Evolutionary conservation across 2,329 filamentous ascomycete species (phyloP).

Genomic region (Hansfordia pulvinata): DNA sequence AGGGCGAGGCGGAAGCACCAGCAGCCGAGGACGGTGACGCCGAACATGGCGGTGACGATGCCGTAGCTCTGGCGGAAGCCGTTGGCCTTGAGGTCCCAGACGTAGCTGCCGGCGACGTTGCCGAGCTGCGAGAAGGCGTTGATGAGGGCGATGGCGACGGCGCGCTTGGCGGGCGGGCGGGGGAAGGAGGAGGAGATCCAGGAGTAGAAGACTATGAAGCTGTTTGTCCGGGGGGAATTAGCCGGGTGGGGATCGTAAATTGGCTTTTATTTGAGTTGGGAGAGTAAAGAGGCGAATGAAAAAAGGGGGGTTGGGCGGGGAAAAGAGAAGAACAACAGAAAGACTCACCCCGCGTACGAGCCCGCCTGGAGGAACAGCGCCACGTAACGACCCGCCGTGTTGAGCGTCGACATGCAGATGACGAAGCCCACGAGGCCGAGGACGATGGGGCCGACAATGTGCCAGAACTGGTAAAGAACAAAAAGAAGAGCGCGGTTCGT

Average conservation of each 20-base stretch:
- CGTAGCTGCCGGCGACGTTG: constrained; percentile 47
- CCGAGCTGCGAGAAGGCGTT: constrained; percentile 44
- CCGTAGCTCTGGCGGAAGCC: constrained; percentile 52
- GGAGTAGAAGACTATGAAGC: constrained; percentile 42
- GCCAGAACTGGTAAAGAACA: no score
- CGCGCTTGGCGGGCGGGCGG: constrained; percentile 44
- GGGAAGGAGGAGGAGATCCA: constrained; percentile 46
- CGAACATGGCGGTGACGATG: constrained; percentile 52
- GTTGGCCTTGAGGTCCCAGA: constrained; percentile 44
- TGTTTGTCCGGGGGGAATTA: no score
- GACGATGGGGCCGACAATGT: constrained; percentile 38
- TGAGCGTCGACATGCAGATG: constrained; percentile 44
- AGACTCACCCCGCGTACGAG: constrained; percentile 45
- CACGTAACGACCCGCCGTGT: constrained; percentile 42
- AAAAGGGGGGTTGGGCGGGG: no score
- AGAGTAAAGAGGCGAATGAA: no score
- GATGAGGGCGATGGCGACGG: constrained; percentile 46
- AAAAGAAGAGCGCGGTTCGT: constrained; percentile 2
- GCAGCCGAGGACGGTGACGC: constrained; percentile 39
- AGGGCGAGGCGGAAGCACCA: constrained; percentile 32
- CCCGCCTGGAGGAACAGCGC: constrained; percentile 45
- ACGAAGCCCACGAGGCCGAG: constrained; percentile 42
- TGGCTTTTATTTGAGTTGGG: no score
- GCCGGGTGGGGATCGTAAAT: no score
- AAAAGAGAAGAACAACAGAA: no score